Percentiles rank a stretch among this genome's conserved stretches.
These are phyloP conservation scores for Cryptosporidium viatorum DNA, from an alignment of 169 alveolate species.

Conservation along the genomic window DNA sequence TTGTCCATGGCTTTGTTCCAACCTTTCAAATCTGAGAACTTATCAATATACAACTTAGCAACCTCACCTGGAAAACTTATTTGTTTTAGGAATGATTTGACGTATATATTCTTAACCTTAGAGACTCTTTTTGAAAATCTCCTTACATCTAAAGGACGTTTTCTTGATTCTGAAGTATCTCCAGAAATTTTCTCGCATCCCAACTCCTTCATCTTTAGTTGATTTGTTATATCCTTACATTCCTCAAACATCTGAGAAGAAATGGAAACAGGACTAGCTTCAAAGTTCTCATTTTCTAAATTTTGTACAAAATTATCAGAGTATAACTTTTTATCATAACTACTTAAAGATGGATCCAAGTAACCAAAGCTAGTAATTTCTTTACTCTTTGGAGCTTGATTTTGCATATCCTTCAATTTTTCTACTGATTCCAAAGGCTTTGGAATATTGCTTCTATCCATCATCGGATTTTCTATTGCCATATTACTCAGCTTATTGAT, in stretches of 20 bases:
- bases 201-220: constrained; percentile 44
- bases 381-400: constrained; percentile 1
- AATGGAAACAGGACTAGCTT: constrained; percentile 4
- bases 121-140: constrained; percentile 40
- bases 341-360: constrained; percentile 21
- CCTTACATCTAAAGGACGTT: constrained; percentile 34
- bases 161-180: neutral
- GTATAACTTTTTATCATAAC: constrained; percentile 39
- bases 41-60: constrained; percentile 34
- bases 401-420: neutral
- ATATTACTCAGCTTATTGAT: constrained; percentile 12
- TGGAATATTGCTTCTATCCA: constrained; percentile 40
- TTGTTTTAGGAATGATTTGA: constrained; percentile 48
- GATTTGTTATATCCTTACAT: constrained; percentile 35
- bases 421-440: constrained; percentile 22
- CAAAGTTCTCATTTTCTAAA: constrained; percentile 8
- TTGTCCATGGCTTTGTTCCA: constrained; percentile 74
- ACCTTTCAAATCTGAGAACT: constrained; percentile 55
- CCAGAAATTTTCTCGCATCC: constrained; percentile 15
- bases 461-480: constrained; percentile 39
- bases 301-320: constrained; percentile 27
- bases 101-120: constrained; percentile 27
- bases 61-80: constrained; percentile 28
- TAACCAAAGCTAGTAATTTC: constrained; percentile 25
- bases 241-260: constrained; percentile 28